Conservation (phyloP, 1,284 basidiomycete genomes). For the Sporisorium scitamineum region DNA sequence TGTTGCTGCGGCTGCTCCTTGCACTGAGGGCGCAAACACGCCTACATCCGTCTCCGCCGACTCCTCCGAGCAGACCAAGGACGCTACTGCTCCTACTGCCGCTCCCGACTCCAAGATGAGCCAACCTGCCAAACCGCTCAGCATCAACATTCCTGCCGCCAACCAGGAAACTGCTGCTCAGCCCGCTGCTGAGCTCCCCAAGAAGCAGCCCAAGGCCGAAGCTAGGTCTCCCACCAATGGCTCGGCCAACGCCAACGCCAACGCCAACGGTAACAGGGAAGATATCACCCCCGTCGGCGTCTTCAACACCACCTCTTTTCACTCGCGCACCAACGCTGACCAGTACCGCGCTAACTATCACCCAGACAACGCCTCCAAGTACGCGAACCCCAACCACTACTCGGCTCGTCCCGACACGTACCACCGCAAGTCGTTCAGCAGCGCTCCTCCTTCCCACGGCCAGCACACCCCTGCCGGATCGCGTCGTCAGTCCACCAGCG, state of each 20-base stretch:
- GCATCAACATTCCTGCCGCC: constrained; percentile 45
- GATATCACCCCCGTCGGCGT: constrained; percentile 41
- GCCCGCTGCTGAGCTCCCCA: constrained; percentile 38
- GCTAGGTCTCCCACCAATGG: constrained; percentile 14
- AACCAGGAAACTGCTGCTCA: constrained; percentile 16
- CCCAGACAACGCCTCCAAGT: constrained; percentile 51
- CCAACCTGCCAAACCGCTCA: constrained; percentile 32
- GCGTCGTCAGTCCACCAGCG: constrained; percentile 35
- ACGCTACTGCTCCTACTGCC: constrained; percentile 5
- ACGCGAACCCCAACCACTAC: constrained; percentile 61
- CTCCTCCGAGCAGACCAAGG: neutral
- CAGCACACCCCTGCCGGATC: constrained; percentile 35
- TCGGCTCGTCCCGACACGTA: constrained; percentile 61
- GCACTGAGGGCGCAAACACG: constrained; percentile 9
- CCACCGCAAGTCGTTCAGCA: constrained; percentile 56
- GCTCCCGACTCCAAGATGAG: constrained; percentile 18
- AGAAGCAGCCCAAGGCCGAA: constrained; percentile 46
- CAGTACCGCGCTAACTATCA: constrained; percentile 53
- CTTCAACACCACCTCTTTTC: constrained; percentile 50
- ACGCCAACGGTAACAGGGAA: constrained; percentile 10
- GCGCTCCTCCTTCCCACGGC: constrained; percentile 29
- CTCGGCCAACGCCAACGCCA: constrained; percentile 8
- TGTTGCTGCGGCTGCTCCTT: constrained; percentile 11
- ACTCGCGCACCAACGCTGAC: constrained; percentile 53
- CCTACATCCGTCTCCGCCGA: neutral